These are phyloP conservation scores for Lepidium africanum DNA, from an alignment of 345 rosid species.

Conservation along the genomic window DNA sequence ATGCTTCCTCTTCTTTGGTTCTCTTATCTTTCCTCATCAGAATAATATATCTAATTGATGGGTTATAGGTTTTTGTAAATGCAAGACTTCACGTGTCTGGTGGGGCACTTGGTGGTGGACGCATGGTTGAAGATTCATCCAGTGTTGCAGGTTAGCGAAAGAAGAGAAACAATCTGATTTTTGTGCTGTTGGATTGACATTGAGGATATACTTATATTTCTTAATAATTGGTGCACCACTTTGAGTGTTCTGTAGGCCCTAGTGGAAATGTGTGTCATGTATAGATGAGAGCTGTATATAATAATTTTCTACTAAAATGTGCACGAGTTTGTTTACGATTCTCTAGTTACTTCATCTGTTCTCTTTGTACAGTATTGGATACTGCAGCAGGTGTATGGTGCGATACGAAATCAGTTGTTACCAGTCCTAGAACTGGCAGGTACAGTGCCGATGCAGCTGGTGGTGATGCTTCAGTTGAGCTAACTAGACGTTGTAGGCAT, in stretches of 20 bases:
- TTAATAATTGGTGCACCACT: not conserved
- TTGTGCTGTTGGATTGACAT: constrained; percentile 1
- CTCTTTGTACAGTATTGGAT: constrained; percentile 64
- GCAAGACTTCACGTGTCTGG: constrained; percentile 96
- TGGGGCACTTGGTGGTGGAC: constrained; percentile 98
- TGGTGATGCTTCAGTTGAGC: constrained; percentile 88
- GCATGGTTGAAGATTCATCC: constrained; percentile 95
- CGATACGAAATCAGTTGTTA: constrained; percentile 86
- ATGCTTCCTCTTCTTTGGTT: constrained; percentile 6
- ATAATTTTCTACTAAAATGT: not conserved
- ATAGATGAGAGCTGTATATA: not conserved
- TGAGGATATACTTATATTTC: not conserved
- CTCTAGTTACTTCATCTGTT: constrained; percentile 11
- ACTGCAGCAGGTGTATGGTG: constrained; percentile 99
- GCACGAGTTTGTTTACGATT: not conserved
- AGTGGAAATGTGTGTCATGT: constrained; percentile 5
- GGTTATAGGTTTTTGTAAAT: constrained; percentile 73
- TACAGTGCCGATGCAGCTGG: constrained; percentile 89
- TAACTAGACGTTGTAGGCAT: constrained; percentile 97
- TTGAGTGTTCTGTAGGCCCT: constrained; percentile 4
- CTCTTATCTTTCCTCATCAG: not conserved
- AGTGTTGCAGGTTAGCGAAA: constrained; percentile 71
- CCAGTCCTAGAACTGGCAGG: constrained; percentile 80
- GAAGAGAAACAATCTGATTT: not conserved
- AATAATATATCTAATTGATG: constrained; percentile 6